Evolutionary conservation across 2,329 filamentous ascomycete genomes (phyloP), one percentile per base, ranked within the genome.

Genomic region (Fusarium praegraminearum): DNA sequence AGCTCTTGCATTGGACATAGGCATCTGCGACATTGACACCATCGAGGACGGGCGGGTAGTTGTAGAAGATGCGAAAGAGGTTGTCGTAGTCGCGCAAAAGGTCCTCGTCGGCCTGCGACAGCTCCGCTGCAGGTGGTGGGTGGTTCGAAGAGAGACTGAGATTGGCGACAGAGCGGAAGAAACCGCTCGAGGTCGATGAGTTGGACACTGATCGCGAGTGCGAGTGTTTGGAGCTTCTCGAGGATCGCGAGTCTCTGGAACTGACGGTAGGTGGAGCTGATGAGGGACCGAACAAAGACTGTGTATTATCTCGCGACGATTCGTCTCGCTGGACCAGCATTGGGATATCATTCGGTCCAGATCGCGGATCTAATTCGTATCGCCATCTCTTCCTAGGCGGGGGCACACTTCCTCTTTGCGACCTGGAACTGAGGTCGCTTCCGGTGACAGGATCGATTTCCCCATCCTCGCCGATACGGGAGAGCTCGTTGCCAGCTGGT

Each of bases 61-160:
- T 97, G 85, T 98, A 98, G 83, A 98, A 97, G 67, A 96, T 91
- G 74, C 94, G 92, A 78, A 98, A 97, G 24, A 98, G 86, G 78
- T 98, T 98, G 78, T 97, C 94, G 80, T 98, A 98, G 81, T 98
- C 93, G 73, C 93, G 92, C 47, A 98, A 85, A 24, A 94, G 86
- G 69, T 97, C 93, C 74, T 93, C 84, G 56, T 93, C 88, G 47
- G 88, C 85, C 61, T 87, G 86, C 16, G 85, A 87, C 18, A 87
- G 80, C 26, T 85, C 80, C 5, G 79, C 77, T 7, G 76, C 80
- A 63, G 80, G 84, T 63, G 86, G 69, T 82, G 57, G 62, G 44
- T 90, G 72, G 66, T 60, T 71, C 22, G 83, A 78, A 1, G 82
- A 76, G 9, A 89, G 79, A 22, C 86, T 84, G 68, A 97, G 87